Conservation (phyloP, 1,139 yeast species). For the Scheffersomyces cryptocercus region DNA sequence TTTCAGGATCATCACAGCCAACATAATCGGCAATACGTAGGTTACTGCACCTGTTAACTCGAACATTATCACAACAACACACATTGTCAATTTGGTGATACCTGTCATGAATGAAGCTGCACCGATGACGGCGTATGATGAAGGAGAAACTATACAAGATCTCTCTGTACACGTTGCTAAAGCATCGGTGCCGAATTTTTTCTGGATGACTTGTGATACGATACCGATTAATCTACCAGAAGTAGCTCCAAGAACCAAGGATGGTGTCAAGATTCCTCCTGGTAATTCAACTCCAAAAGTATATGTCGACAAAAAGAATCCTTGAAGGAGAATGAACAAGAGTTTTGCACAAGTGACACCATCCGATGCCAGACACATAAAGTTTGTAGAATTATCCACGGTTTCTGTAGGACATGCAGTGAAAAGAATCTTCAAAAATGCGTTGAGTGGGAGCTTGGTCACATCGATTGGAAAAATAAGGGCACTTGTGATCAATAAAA, state of each 20-base stretch:
- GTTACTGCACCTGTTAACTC: constrained; percentile 63
- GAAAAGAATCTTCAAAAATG: constrained; percentile 58
- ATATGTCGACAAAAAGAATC: constrained; percentile 59
- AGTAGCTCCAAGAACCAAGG: constrained; percentile 69
- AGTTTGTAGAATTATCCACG: constrained; percentile 23
- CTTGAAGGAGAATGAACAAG: constrained; percentile 49
- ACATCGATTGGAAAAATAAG: constrained; percentile 57
- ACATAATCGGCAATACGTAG: constrained; percentile 61
- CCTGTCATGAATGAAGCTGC: constrained; percentile 62
- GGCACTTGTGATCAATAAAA: constrained; percentile 53
- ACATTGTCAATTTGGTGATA: constrained; percentile 55
- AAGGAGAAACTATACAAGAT: constrained; percentile 56
- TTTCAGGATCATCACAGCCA: constrained; percentile 55
- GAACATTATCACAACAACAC: constrained; percentile 57
- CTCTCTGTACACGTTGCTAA: constrained; percentile 52
- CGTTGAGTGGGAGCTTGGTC: constrained; percentile 56
- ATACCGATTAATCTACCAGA: constrained; percentile 71
- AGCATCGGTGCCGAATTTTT: constrained; percentile 36
- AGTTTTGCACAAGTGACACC: constrained; percentile 36
- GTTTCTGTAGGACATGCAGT: constrained; percentile 54
- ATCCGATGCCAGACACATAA: constrained; percentile 37
- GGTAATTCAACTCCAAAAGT: constrained; percentile 70
- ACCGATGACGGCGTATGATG: constrained; percentile 63
- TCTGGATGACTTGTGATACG: constrained; percentile 52
- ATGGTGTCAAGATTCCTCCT: constrained; percentile 76